phyloP scores from a whole-genome alignment of 306 rosid species.

The Herpetospermum pedunculosum region DNA sequence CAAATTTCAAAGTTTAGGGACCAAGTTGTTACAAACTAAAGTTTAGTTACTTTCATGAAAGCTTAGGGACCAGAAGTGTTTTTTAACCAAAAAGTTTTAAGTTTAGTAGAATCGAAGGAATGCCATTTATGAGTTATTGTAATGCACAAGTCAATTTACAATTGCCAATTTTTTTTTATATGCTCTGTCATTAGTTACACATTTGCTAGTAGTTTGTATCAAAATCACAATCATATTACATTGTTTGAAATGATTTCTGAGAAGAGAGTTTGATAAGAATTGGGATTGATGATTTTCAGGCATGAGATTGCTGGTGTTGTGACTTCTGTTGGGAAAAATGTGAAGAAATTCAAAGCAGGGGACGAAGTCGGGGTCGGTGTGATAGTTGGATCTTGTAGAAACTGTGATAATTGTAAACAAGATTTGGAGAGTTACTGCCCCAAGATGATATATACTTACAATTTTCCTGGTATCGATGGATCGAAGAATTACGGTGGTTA shows the following conservation, averaged over 20 bases:
- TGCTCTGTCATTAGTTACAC: not conserved
- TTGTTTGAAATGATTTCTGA: not conserved
- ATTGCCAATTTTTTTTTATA: not conserved
- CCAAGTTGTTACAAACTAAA: no score
- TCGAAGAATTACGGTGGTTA: slow-evolving; percentile 63
- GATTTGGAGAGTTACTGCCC: slow-evolving; percentile 77
- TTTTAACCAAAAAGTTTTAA: not conserved
- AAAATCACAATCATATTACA: not conserved
- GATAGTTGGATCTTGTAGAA: slow-evolving; percentile 59
- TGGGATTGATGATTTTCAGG: slow-evolving; percentile 27
- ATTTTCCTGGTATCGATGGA: slow-evolving; percentile 32
- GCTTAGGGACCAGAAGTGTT: no score
- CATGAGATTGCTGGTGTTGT: slow-evolving; percentile 79
- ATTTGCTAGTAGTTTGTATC: not conserved
- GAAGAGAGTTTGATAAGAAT: not conserved
- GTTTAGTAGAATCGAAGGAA: not conserved
- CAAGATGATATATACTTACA: slow-evolving; percentile 36
- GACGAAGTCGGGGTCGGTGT: slow-evolving; percentile 86
- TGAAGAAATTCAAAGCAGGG: slow-evolving; percentile 54
- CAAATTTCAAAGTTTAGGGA: no score
- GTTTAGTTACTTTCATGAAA: no score
- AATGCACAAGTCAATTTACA: not conserved
- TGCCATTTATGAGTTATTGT: not conserved
- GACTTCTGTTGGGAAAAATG: slow-evolving; percentile 51
- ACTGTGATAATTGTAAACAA: slow-evolving; percentile 60